phyloP scores from a whole-genome alignment of 2,329 filamentous ascomycete species.

The Verticillium albo-atrum region DNA sequence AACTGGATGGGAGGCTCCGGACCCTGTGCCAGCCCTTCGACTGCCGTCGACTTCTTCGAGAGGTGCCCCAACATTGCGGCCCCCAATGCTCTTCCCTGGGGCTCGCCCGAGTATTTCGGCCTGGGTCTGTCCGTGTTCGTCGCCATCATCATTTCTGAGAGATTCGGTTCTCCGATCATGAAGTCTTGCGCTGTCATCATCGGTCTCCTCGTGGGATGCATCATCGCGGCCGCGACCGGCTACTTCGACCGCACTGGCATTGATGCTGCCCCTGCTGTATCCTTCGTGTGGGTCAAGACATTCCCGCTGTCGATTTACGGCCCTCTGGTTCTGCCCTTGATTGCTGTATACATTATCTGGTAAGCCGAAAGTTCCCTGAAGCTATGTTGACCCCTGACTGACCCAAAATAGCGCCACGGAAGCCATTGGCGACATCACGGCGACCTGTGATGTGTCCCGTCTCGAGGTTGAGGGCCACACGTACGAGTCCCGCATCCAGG shows the following conservation, averaged over 20 bases:
- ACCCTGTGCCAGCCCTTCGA: conserved; percentile 42
- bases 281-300: conserved; percentile 76
- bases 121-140: conserved; percentile 77
- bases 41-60: conserved; percentile 49
- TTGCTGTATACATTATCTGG: conserved; percentile 67
- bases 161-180: conserved; percentile 80
- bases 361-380: background rate
- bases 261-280: conserved; percentile 63
- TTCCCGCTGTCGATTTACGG: conserved; percentile 70
- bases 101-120: conserved; percentile 70
- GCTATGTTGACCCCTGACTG: background rate
- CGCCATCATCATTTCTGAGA: conserved; percentile 75
- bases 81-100: conserved; percentile 72
- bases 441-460: conserved; percentile 74
- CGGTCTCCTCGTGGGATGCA: conserved; percentile 69
- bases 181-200: conserved; percentile 74
- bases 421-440: conserved; percentile 75
- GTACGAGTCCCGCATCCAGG: conserved; percentile 75
- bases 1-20: conserved; percentile 76
- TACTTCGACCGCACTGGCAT: conserved; percentile 76
- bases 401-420: conserved; percentile 54
- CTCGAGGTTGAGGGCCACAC: conserved; percentile 67
- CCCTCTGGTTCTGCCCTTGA: conserved; percentile 66
- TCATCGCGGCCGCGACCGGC: conserved; percentile 71
- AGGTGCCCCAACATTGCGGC: conserved; percentile 64